These are phyloP conservation scores for Scenedesmus sp. DNA, from an alignment of 163 green algal species.

Conservation along the genomic window DNA sequence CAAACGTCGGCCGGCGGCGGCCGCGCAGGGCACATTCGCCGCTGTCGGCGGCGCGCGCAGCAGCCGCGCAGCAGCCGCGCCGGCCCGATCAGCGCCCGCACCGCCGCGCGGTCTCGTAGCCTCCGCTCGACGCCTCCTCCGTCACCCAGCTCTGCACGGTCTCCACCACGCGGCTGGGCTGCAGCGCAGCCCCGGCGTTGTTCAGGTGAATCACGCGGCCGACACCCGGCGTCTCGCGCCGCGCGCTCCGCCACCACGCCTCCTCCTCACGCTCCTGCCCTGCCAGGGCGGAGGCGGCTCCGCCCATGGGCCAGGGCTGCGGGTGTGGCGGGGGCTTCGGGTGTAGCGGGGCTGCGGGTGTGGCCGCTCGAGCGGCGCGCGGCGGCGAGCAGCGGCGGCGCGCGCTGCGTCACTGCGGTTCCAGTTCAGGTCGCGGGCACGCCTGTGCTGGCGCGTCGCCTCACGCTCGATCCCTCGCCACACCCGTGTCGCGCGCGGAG, in stretches of 20 bases:
- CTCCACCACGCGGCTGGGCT: slow-evolving; percentile 26
- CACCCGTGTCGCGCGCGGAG: too few species aligned
- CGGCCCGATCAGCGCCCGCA: not conserved
- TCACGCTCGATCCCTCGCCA: too few species aligned
- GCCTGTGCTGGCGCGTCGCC: too few species aligned
- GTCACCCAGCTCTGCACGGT: slow-evolving; percentile 24
- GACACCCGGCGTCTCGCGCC: slow-evolving; percentile 42
- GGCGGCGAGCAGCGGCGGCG: too few species aligned
- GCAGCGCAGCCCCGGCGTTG: slow-evolving; percentile 48
- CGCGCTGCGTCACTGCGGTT: too few species aligned
- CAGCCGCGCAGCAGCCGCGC: not conserved
- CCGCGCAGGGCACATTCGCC: not conserved
- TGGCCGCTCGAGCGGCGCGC: too few species aligned
- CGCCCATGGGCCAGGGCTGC: too few species aligned
- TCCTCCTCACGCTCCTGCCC: too few species aligned
- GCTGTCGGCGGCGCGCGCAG: not conserved
- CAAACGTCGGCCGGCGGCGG: not conserved
- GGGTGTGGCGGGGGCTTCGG: too few species aligned
- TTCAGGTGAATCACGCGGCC: slow-evolving; percentile 49
- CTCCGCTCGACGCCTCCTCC: slow-evolving; percentile 41
- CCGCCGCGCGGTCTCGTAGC: slow-evolving; percentile 59
- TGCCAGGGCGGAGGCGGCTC: too few species aligned
- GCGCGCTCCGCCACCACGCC: not conserved
- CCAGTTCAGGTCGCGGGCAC: too few species aligned
- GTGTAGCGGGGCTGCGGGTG: too few species aligned